These are phyloP conservation scores for Sphaerulina vaccinii DNA, from an alignment of 2,329 filamentous ascomycete species.

Conservation along the genomic window DNA sequence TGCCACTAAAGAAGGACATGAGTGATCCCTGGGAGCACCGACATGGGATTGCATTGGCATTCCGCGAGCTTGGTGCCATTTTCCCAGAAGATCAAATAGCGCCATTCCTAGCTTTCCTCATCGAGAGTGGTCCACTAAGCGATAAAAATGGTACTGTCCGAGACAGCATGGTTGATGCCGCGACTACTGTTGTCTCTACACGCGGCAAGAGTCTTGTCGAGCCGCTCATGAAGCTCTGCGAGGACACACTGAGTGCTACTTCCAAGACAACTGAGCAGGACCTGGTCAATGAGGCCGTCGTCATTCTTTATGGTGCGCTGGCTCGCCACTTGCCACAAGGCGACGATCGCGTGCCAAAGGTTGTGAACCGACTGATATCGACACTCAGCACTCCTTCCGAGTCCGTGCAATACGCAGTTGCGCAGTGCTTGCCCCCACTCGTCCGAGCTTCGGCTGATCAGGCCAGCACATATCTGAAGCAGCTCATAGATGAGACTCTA, in stretches of 20 bases:
- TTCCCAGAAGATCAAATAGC: slow-evolving; percentile 71
- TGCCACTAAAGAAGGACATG: slow-evolving; percentile 85
- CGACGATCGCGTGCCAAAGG: slow-evolving; percentile 83
- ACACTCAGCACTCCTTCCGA: slow-evolving; percentile 94
- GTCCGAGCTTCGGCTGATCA: slow-evolving; percentile 77
- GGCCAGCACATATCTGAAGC: slow-evolving; percentile 74
- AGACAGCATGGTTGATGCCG: slow-evolving; percentile 87
- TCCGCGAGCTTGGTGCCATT: slow-evolving; percentile 72
- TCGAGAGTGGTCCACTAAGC: slow-evolving; percentile 81
- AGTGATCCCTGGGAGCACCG: slow-evolving; percentile 88
- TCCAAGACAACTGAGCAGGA: slow-evolving; percentile 79
- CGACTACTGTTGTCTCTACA: slow-evolving; percentile 73
- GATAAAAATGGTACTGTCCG: slow-evolving; percentile 77
- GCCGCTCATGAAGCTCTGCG: slow-evolving; percentile 87
- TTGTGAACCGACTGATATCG: slow-evolving; percentile 79
- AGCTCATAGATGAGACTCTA: slow-evolving; percentile 78
- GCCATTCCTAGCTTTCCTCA: slow-evolving; percentile 78
- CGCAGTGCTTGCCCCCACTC: slow-evolving; percentile 89
- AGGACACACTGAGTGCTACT: slow-evolving; percentile 80
- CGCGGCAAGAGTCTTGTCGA: slow-evolving; percentile 83
- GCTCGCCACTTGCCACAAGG: slow-evolving; percentile 81
- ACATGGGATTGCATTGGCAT: slow-evolving; percentile 83
- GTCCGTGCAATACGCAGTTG: slow-evolving; percentile 93
- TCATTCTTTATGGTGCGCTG: slow-evolving; percentile 93
- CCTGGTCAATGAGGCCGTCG: slow-evolving; percentile 91